Conservation (phyloP, 2,329 filamentous ascomycete species). For the Cucurbitaria berberidis region DNA sequence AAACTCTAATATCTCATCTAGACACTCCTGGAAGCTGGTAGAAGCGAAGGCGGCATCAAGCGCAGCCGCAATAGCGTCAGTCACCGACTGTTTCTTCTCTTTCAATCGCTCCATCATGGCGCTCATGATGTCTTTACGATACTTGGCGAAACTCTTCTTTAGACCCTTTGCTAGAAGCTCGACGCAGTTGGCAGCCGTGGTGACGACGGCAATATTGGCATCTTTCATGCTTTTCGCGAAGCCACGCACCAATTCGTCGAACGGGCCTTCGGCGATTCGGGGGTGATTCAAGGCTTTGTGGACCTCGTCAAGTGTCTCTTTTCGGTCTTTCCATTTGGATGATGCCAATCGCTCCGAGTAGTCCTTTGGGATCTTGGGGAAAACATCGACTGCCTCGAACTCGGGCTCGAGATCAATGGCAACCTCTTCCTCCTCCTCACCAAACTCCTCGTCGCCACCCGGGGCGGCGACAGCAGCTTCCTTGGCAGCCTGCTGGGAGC, state of each 20-base stretch:
- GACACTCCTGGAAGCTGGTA: constrained; percentile 78
- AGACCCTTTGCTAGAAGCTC: constrained; percentile 88
- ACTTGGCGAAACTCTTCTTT: constrained; percentile 77
- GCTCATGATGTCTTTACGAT: constrained; percentile 79
- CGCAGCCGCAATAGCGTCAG: constrained; percentile 85
- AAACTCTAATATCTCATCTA: constrained; percentile 89
- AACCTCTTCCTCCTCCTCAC: constrained; percentile 62
- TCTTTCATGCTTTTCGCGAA: constrained; percentile 99
- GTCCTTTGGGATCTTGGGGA: constrained; percentile 79
- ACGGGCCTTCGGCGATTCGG: constrained; percentile 88
- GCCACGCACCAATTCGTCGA: constrained; percentile 79
- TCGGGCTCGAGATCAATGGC: constrained; percentile 73
- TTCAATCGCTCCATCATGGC: constrained; percentile 96
- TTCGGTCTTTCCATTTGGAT: constrained; percentile 97
- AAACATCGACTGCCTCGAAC: constrained; percentile 83
- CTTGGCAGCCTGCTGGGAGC: constrained; percentile 85
- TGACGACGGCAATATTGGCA: constrained; percentile 94
- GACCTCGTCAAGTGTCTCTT: constrained; percentile 87
- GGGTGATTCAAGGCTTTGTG: constrained; percentile 80
- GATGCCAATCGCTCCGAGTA: constrained; percentile 85
- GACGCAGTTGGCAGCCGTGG: constrained; percentile 89
- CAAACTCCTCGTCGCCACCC: constrained; percentile 57
- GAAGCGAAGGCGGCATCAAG: constrained; percentile 73
- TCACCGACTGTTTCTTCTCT: constrained; percentile 90
- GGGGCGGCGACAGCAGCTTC: constrained; percentile 70